A percentile compares a stretch with the other conserved stretches of the same genome.
Conservation (phyloP, 768 basidiomycete genomes). For the Tulasnella sp. region DNA sequence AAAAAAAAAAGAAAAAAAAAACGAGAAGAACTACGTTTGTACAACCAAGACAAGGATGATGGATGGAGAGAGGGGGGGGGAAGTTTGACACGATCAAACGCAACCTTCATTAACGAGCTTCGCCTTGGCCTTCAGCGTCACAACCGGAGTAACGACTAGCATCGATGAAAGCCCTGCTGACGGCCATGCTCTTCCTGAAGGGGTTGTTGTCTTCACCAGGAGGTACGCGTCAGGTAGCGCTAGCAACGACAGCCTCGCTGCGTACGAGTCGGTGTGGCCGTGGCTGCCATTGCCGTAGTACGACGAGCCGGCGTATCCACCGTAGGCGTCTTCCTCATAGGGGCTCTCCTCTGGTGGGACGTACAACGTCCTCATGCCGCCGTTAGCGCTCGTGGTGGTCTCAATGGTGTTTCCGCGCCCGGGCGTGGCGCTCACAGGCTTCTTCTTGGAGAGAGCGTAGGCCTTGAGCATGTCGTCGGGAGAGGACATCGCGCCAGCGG, state of each 20-base stretch:
- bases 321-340: slow-evolving; percentile 16
- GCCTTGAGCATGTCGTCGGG: slow-evolving; percentile 29
- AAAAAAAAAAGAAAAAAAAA: neutral
- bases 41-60: neutral
- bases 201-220: slow-evolving; percentile 26
- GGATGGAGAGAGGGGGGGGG: neutral
- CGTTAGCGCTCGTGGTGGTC: slow-evolving; percentile 22
- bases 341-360: neutral
- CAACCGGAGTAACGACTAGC: slow-evolving; percentile 7
- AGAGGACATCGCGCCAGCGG: slow-evolving; percentile 16
- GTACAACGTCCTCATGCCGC: slow-evolving; percentile 29
- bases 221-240: neutral
- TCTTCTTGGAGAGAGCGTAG: slow-evolving; percentile 25
- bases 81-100: neutral
- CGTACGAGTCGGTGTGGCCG: slow-evolving; percentile 13
- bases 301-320: neutral
- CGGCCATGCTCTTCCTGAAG: slow-evolving; percentile 29
- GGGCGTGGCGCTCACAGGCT: neutral
- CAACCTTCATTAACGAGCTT: neutral
- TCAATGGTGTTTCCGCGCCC: neutral
- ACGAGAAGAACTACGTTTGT: neutral
- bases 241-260: slow-evolving; percentile 12
- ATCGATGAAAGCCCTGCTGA: slow-evolving; percentile 19
- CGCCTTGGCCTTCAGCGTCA: neutral
- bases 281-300: neutral